Conservation (phyloP, 805 yeast species). For the Barnettozyma wickerhamii region DNA sequence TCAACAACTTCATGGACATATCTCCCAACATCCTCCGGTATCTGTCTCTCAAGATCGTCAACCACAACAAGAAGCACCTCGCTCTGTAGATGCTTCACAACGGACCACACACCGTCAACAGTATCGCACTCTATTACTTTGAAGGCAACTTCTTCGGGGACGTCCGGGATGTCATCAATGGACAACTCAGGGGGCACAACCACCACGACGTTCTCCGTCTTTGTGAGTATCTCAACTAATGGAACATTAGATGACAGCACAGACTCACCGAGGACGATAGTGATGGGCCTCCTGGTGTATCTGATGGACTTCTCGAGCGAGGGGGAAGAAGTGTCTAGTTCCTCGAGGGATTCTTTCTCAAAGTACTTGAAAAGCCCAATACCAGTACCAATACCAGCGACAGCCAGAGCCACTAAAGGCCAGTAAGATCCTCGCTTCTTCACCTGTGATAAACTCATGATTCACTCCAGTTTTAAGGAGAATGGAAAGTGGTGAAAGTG, state of each 20-base stretch:
- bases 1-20: slow-evolving; percentile 25
- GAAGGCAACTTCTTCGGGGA: slow-evolving; percentile 31
- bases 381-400: slow-evolving; percentile 9
- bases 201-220: slow-evolving; percentile 29
- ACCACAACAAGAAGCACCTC: slow-evolving; percentile 28
- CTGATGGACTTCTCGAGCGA: slow-evolving; percentile 7
- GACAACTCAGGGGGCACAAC: slow-evolving; percentile 31
- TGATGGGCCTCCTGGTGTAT: slow-evolving; percentile 21
- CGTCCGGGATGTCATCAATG: slow-evolving; percentile 20
- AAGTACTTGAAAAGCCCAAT: slow-evolving; percentile 13
- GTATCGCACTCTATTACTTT: slow-evolving; percentile 37
- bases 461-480: too few relatives aligned
- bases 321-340: slow-evolving; percentile 1
- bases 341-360: slow-evolving; percentile 1
- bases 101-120: slow-evolving; percentile 46
- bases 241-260: slow-evolving; percentile 24
- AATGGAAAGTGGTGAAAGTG: not conserved
- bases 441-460: too few relatives aligned
- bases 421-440: too few relatives aligned
- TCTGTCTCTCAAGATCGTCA: slow-evolving; percentile 22
- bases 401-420: slow-evolving; percentile 10
- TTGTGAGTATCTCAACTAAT: slow-evolving; percentile 19
- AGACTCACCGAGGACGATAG: slow-evolving; percentile 25
- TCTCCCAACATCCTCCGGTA: slow-evolving; percentile 30
- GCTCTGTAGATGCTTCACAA: slow-evolving; percentile 47